Conservation (phyloP, 2,329 filamentous ascomycete genomes). For the Sporothrix euskadiensis region DNA sequence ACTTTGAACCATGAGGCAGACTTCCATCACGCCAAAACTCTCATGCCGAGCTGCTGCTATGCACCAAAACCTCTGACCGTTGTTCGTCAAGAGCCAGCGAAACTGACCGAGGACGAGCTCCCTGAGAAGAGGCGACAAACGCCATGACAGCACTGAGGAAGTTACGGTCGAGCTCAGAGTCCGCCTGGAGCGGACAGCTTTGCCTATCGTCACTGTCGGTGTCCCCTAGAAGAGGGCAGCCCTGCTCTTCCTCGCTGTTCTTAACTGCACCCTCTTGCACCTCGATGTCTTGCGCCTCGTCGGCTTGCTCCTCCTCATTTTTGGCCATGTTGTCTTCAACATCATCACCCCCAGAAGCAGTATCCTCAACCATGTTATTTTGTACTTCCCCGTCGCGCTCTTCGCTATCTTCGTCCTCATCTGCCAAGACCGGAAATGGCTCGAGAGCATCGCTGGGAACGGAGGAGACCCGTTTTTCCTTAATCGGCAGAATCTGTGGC, state of each 20-base stretch:
- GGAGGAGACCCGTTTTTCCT: neutral
- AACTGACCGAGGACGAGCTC: neutral
- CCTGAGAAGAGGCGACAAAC: neutral
- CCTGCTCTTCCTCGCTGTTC: neutral
- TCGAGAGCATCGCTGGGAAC: neutral
- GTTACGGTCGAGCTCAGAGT: neutral
- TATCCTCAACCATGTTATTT: neutral
- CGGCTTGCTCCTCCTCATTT: neutral
- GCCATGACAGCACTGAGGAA: conserved; percentile 22
- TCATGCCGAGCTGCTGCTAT: neutral
- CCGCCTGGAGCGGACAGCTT: neutral
- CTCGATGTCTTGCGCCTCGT: neutral
- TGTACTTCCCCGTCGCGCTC: neutral
- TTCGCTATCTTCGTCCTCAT: neutral
- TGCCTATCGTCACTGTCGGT: neutral
- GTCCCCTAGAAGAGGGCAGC: neutral
- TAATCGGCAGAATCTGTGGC: neutral
- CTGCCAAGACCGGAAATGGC: neutral
- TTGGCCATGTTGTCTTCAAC: neutral
- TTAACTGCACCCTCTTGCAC: too few relatives aligned
- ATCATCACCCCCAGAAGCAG: neutral
- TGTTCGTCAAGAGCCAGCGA: neutral
- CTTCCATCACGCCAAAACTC: neutral
- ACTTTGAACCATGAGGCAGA: neutral
- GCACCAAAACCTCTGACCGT: neutral